phyloP scores from a whole-genome alignment of 306 rosid genomes.

The Mucuna pruriens region DNA sequence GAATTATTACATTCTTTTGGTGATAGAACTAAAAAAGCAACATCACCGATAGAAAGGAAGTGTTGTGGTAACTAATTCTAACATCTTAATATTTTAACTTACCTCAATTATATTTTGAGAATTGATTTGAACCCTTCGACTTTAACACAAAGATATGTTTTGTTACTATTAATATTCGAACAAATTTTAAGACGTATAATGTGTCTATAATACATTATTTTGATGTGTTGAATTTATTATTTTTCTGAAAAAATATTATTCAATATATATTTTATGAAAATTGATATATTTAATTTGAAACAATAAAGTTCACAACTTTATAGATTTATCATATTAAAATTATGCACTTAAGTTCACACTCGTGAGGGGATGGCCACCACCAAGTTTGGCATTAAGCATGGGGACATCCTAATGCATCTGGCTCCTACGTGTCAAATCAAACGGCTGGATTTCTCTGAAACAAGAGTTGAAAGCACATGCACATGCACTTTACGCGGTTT shows the following conservation, averaged over 20 bases:
- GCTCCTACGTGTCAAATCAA: conserved; percentile 15
- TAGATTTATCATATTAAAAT: neutral
- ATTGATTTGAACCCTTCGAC: neutral
- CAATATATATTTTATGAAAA: too few relatives aligned
- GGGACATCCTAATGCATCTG: neutral
- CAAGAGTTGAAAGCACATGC: conserved; percentile 52
- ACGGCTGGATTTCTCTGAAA: conserved; percentile 31
- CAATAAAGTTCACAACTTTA: neutral
- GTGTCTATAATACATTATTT: neutral
- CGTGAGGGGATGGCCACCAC: neutral
- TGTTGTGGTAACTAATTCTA: neutral
- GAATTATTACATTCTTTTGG: neutral
- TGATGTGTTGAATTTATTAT: neutral
- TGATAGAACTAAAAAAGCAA: neutral
- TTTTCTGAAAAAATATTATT: neutral
- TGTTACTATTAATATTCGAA: neutral
- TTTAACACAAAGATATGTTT: too few relatives aligned
- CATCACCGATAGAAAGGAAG: neutral
- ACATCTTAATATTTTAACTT: too few relatives aligned
- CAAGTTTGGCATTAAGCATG: too few relatives aligned
- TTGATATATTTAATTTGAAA: neutral
- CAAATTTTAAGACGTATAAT: neutral
- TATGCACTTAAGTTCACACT: neutral
- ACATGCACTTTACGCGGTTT: conserved; percentile 74
- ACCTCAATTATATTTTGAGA: too few relatives aligned